phyloP scores from a whole-genome alignment of 164 flowering plant genomes.

The grape (Vitis vinifera) region ASM3070453v1 NC_081815.1:2523001-2523500 shows the following conservation, averaged over 20 bases:
- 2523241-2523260: slow-evolving; percentile 86
- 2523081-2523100: slow-evolving; percentile 62
- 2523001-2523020: slow-evolving; percentile 77
- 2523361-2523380: slow-evolving; percentile 66
- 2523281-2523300: slow-evolving; percentile 95
- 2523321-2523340: slow-evolving; percentile 89
- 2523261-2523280: slow-evolving; percentile 82
- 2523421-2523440: too few relatives aligned
- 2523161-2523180: slow-evolving; percentile 87
- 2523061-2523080: slow-evolving; percentile 65
- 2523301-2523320: slow-evolving; percentile 96
- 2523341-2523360: slow-evolving; percentile 80
- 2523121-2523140: slow-evolving; percentile 68
- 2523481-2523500: background rate
- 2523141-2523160: slow-evolving; percentile 86
- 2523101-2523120: slow-evolving; percentile 76
- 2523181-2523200: slow-evolving; percentile 88
- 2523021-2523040: slow-evolving; percentile 79
- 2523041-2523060: slow-evolving; percentile 85
- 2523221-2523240: slow-evolving; percentile 63
- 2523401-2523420: slow-evolving; percentile 33
- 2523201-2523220: slow-evolving; percentile 90
- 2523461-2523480: background rate
- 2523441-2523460: background rate
- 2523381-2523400: slow-evolving; percentile 42